Base-by-base conservation (phyloP, 805 yeast species). In the Candida ponderosae region DNA sequence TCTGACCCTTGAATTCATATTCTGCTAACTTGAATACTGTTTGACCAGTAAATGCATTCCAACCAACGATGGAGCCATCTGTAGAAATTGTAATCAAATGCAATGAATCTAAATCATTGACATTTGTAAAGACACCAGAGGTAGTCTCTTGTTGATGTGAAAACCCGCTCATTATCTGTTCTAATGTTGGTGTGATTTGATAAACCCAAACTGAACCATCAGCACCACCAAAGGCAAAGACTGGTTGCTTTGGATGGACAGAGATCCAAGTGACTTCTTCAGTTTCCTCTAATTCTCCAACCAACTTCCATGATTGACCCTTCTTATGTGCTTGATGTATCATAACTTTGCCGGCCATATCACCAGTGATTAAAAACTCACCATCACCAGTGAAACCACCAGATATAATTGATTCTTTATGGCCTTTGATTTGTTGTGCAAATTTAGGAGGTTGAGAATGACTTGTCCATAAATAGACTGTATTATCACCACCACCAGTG, bases 181-280 rank as follows among this genome's bases (percentile, higher is more conserved):
- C 86, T 37, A 83, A 60, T 10, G 73, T 59, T 35, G 81, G 74
- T 18, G 61, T 59, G 30, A 89, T 70, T 52, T 81, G 85, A 56
- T 88, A 93, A 20, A 81, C 86, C 95, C 96, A 90, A 4, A 89
- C 94, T 0, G 95, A 81, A 3, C 98, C 98, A 59, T 89, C 96
- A 7, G 70, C 66, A 18, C 87, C 90, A 43, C 97, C 97, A 54
- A 85, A 86, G 13, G 97, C 97, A 65, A 90, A 86, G 33, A 85
- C 72, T 18, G 79, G 72, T 53, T 79, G 81, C 17, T 66, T 65
- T 20, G 96, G 96, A 62, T 93, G 98, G 36, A 76, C 70, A 23
- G 70, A 60, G 36, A 90, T 68, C 94, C 95, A 88, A 32, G 79
- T 76, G 8, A 93, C 75, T 63, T 93, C 99, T 49, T 85, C 95